These are phyloP conservation scores for Beta vulgaris DNA, from an alignment of 148 eudicot species.

Conservation along the genomic window DNA sequence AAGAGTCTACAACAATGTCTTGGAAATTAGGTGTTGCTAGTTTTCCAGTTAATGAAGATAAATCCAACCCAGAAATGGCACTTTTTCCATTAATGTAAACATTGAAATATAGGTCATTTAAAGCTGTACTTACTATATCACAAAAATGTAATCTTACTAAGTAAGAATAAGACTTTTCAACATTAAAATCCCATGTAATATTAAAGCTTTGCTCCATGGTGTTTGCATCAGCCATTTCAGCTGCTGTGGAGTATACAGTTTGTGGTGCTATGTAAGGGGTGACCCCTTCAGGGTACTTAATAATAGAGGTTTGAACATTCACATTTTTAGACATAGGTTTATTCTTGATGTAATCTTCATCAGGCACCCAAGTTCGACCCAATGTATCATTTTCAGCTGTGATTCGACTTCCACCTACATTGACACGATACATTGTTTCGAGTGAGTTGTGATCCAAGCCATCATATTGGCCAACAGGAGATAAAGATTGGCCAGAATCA, in stretches of 20 bases:
- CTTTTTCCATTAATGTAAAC: slow-evolving; percentile 55
- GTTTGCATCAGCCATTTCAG: slow-evolving; percentile 60
- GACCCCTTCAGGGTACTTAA: slow-evolving; percentile 48
- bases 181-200: slow-evolving; percentile 54
- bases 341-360: slow-evolving; percentile 34
- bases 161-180: slow-evolving; percentile 46
- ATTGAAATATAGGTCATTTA: slow-evolving; percentile 68
- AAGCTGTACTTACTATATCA: slow-evolving; percentile 65
- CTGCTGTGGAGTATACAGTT: slow-evolving; percentile 58
- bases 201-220: slow-evolving; percentile 53
- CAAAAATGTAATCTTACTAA: slow-evolving; percentile 74
- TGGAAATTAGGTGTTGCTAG: slow-evolving; percentile 54
- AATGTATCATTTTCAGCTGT: slow-evolving; percentile 54
- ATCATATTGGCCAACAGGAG: slow-evolving; percentile 36
- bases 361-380: slow-evolving; percentile 59
- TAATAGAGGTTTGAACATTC: slow-evolving; percentile 37
- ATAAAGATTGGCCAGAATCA: slow-evolving; percentile 44
- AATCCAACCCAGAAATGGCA: slow-evolving; percentile 59
- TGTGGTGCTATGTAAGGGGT: slow-evolving; percentile 67
- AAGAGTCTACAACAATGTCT: slow-evolving; percentile 56
- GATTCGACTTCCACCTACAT: slow-evolving; percentile 56
- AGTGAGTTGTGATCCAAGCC: slow-evolving; percentile 42
- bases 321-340: slow-evolving; percentile 32
- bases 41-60: slow-evolving; percentile 49
- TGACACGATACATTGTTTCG: slow-evolving; percentile 56